Evolutionary conservation across 1,284 basidiomycete genomes (phyloP).

Genomic region (Tylopilus orsonianus): DNA sequence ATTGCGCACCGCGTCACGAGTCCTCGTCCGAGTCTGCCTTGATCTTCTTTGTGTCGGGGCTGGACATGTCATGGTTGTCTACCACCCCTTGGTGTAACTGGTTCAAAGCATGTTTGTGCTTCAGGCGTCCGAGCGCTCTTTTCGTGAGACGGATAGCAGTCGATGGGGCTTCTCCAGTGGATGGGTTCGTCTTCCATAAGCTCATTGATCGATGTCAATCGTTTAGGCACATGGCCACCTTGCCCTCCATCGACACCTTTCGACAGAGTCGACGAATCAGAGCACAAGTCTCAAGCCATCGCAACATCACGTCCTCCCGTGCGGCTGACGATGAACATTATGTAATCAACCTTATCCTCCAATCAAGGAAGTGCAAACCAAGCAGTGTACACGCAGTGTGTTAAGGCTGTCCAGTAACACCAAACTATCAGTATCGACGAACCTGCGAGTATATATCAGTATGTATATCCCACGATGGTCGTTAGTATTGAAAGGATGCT

Average conservation of each 20-base stretch:
- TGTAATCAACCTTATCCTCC: background rate
- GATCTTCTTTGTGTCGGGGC: constrained; percentile 19
- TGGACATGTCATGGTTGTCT: background rate
- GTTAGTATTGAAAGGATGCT: too few species aligned
- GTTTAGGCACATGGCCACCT: constrained; percentile 38
- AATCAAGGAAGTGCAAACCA: constrained; percentile 29
- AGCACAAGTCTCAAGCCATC: constrained; percentile 70
- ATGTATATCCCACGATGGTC: background rate
- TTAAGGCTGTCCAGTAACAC: constrained; percentile 29
- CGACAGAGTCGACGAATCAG: constrained; percentile 57
- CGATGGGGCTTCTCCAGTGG: constrained; percentile 12
- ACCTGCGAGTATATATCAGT: constrained; percentile 15
- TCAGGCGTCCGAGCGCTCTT: constrained; percentile 50
- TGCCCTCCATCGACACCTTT: constrained; percentile 54
- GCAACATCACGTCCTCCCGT: constrained; percentile 47
- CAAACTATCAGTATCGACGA: constrained; percentile 16
- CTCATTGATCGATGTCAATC: background rate
- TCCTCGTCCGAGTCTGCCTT: constrained; percentile 11
- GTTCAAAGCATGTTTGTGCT: constrained; percentile 42
- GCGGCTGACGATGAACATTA: constrained; percentile 39
- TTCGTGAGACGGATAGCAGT: constrained; percentile 29
- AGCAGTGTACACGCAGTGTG: constrained; percentile 32
- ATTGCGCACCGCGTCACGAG: too few species aligned
- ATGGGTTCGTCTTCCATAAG: constrained; percentile 11
- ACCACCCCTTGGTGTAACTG: constrained; percentile 15